Conservation (phyloP, 2,329 filamentous ascomycete genomes). For the Pseudocercospora pini-densiflorae region DNA sequence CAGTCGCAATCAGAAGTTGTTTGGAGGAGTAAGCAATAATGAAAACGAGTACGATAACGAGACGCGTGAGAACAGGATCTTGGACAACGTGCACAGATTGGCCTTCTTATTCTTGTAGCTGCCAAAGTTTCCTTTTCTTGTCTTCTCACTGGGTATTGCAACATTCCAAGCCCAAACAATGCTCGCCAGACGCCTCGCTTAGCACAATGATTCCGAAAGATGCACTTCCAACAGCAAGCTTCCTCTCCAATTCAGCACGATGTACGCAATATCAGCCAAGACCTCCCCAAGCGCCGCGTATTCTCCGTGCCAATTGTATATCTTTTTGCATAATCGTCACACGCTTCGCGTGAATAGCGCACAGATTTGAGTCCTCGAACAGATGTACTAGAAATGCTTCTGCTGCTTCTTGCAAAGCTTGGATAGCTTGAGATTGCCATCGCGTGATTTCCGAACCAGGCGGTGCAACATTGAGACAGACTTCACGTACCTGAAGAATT, state of each 20-base stretch:
- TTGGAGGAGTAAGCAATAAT: not conserved
- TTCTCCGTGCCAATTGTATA: conserved; percentile 93
- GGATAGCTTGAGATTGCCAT: conserved; percentile 98
- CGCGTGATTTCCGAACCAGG: conserved; percentile 67
- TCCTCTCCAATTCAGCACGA: not conserved
- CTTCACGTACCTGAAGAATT: conserved; percentile 73
- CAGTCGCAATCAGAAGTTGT: not conserved
- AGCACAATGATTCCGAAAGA: conserved; percentile 21
- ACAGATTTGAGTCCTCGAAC: conserved; percentile 98
- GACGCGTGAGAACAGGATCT: not conserved
- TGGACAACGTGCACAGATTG: not conserved
- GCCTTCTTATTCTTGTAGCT: not conserved
- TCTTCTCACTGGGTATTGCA: conserved; percentile 18
- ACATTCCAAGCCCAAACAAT: conserved; percentile 19
- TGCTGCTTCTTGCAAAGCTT: conserved; percentile 96
- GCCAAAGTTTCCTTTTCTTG: not conserved
- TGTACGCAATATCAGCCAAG: conserved; percentile 20
- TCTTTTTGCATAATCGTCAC: conserved; percentile 98
- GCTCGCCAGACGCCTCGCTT: conserved; percentile 33
- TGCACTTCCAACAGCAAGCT: conserved; percentile 7
- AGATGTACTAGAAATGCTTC: conserved; percentile 98
- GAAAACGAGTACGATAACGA: conserved; percentile 3
- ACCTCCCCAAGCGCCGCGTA: conserved; percentile 72
- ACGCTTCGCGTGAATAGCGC: conserved; percentile 99
- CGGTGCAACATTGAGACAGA: conserved; percentile 93